Base-by-base conservation (phyloP, 768 basidiomycete genomes). In the Dioszegia crocea region DNA sequence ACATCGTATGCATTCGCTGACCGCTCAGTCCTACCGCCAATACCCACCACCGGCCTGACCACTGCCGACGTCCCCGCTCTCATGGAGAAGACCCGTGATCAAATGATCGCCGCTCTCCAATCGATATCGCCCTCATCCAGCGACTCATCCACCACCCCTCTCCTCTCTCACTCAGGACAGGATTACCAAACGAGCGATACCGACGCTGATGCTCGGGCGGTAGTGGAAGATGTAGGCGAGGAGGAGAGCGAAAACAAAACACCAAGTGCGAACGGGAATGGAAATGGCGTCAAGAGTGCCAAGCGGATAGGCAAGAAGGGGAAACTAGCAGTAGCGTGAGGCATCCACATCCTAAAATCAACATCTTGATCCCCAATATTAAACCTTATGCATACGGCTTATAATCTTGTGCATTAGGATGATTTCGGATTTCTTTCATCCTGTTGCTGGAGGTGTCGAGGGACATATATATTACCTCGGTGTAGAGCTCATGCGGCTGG, bases 391-490 rank as follows among this genome's bases (percentile, higher is more conserved):
- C 61, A 66, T 62, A 8, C 16, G 55, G 67, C 67, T 68, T 63
- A 61, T 65, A 48, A 26, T 59, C 48, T 36, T 58, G 43, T 38
- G 17, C 10, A 33, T 19, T 19, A 94, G 92, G 44, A 91, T 98
- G 89, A 85, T 98, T 58, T 88, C 86, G 40, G 96, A 99, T 79
- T 99, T 98, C 80, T 99, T 97, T 79, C 85, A 89, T 71, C 96
- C 96, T 0, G 82, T 84, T 58, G 87, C 93, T 2, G 96, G 96
- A 2, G 96, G 96, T 8, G 94, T 99, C 30, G 96, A 98, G 78
- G 93, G 86, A 60, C 91, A 96, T 76, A 93, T 97, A 36, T 97
- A 90, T 78, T 89, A 89, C 84, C 82, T 99, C 46, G 86, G 87
- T 57, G 85, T 88, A 19, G 86, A 87, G 47, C 84, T 98, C 40